phyloP scores from a whole-genome alignment of 2,329 filamentous ascomycete species.

The Aspergillus pseudoterreus region DNA sequence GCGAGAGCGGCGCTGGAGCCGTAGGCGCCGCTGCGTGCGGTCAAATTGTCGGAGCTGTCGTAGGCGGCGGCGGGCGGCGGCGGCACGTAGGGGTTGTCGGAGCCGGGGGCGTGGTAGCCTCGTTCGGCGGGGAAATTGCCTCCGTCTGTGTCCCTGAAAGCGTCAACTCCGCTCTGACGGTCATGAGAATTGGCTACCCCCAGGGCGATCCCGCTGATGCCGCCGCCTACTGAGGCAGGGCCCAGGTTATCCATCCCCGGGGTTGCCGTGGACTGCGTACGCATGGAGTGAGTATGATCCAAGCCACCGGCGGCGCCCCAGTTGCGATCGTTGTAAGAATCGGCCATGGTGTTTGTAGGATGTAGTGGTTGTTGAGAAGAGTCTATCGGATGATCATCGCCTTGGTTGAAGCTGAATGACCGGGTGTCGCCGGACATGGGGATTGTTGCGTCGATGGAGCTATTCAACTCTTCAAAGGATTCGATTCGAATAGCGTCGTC shows the following conservation, averaged over 20 bases:
- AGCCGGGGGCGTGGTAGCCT: slow-evolving; percentile 30
- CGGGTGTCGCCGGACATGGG: slow-evolving; percentile 18
- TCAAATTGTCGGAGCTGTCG: slow-evolving; percentile 22
- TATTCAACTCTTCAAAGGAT: background rate
- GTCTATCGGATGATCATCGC: slow-evolving; percentile 11
- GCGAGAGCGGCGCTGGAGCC: slow-evolving; percentile 36
- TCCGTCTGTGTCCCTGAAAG: slow-evolving; percentile 46
- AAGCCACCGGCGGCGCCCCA: slow-evolving; percentile 8
- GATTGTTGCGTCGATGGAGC: background rate
- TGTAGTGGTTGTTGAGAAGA: background rate
- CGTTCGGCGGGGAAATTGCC: slow-evolving; percentile 31
- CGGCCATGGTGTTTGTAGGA: background rate
- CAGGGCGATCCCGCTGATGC: slow-evolving; percentile 65
- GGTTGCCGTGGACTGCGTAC: slow-evolving; percentile 45
- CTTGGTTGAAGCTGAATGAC: slow-evolving; percentile 20
- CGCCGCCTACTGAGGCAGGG: slow-evolving; percentile 57
- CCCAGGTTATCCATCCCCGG: slow-evolving; percentile 67
- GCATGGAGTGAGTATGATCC: slow-evolving; percentile 27
- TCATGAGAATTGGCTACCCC: slow-evolving; percentile 63
- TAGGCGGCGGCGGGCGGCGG: slow-evolving; percentile 15
- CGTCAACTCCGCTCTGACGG: slow-evolving; percentile 62
- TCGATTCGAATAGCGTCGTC: background rate
- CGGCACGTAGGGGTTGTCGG: slow-evolving; percentile 37
- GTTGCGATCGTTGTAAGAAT: slow-evolving; percentile 3
- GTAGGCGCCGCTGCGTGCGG: slow-evolving; percentile 36